Evolutionary conservation across 2,329 filamentous ascomycete genomes (phyloP).

Genomic region (Fusarium equiseti): DNA sequence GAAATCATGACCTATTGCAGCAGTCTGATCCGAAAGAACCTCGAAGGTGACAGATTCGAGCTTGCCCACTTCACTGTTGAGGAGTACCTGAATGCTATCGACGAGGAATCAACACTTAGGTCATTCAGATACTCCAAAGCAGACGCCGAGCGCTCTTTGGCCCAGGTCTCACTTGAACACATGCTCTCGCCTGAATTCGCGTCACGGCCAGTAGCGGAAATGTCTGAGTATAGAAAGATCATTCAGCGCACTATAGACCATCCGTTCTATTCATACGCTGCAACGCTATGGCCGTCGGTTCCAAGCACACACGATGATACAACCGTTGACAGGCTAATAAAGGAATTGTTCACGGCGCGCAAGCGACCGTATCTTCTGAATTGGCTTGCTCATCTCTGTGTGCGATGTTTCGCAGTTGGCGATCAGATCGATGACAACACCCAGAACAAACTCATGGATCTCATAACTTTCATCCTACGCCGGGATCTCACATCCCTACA

Average conservation of each 20-base stretch:
- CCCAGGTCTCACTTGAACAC: neutral
- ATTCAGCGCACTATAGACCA: neutral
- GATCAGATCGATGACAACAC: too few species aligned
- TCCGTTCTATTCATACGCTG: neutral
- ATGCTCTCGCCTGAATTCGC: neutral
- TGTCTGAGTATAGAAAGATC: neutral
- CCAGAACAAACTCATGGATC: neutral
- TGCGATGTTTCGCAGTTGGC: neutral
- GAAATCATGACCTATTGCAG: neutral
- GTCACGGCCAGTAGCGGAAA: neutral
- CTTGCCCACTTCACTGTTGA: neutral
- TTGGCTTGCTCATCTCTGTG: neutral
- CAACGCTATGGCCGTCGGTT: rapidly evolving
- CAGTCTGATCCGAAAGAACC: neutral
- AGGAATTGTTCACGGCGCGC: neutral
- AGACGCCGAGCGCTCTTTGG: rapidly evolving
- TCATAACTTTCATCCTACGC: neutral
- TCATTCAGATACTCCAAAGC: neutral
- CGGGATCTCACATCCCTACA: neutral
- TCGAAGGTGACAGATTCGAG: neutral
- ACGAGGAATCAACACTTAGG: neutral
- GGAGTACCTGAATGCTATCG: neutral
- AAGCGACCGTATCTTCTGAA: neutral
- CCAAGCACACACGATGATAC: neutral
- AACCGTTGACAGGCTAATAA: rapidly evolving